Conservation (phyloP, 148 eudicot species). For the Amaranthus cruentus region DNA sequence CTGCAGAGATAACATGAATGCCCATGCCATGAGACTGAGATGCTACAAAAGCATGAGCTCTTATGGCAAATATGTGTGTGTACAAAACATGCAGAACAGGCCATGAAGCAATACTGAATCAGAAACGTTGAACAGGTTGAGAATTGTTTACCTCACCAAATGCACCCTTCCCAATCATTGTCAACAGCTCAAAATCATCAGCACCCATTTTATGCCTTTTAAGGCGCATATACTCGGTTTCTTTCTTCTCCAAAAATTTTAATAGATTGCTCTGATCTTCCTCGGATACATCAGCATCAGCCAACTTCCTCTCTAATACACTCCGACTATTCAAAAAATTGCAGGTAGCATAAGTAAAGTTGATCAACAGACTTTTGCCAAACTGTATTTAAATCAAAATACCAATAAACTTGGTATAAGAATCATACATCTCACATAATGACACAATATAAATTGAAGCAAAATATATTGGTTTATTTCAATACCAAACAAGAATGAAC, state of each 20-base stretch:
- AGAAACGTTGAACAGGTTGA: slow-evolving; percentile 4
- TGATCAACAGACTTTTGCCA: slow-evolving; percentile 5
- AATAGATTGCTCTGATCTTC: slow-evolving; percentile 85
- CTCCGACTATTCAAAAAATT: slow-evolving; percentile 46
- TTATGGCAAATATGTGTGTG: not conserved
- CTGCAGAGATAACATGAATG: not conserved
- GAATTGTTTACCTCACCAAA: slow-evolving; percentile 82
- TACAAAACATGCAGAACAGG: not conserved
- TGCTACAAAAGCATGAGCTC: not conserved
- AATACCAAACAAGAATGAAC: not conserved
- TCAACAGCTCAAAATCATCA: slow-evolving; percentile 89
- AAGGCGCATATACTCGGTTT: slow-evolving; percentile 96
- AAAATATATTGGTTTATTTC: not conserved
- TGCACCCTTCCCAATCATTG: slow-evolving; percentile 98
- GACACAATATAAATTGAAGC: not conserved
- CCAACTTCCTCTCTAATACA: slow-evolving; percentile 74
- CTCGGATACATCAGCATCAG: slow-evolving; percentile 94
- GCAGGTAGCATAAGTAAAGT: not conserved
- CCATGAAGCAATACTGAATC: not conserved
- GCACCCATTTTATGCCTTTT: slow-evolving; percentile 97
- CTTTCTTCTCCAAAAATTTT: slow-evolving; percentile 89
- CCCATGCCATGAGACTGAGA: not conserved
- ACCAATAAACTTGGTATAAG: not conserved
- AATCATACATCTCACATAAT: not conserved
- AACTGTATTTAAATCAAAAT: not conserved